Evolutionary conservation across 1,139 yeast species (phyloP), one percentile per base, ranked within the genome.

Genomic region (Sugiyamaella sp.): DNA sequence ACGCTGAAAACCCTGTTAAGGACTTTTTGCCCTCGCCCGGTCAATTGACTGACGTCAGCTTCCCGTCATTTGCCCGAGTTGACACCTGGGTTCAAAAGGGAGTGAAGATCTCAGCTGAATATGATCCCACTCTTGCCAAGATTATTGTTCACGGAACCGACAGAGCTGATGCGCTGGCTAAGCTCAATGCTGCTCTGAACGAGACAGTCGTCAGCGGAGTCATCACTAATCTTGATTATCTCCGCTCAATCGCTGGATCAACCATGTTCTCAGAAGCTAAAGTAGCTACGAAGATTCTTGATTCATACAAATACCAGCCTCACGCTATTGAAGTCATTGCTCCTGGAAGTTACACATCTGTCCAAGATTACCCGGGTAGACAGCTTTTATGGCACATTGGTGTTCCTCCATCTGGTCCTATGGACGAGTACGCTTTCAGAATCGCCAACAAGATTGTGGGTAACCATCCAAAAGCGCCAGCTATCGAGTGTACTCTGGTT

Each of bases 381-480:
- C 78, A 78, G 56, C 86, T 91, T 12, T 81, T 86, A 69, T 93
- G 98, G 98, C 80, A 85, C 67, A 77, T 74, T 55, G 99, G 99
- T 69, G 97, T 93, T 53, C 99, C 99, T 27, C 98, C 98, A 8
- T 89, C 97, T 37, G 99, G 99, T 46, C 97, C 98, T 59, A 93
- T 93, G 98, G 98, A 93, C 72, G 82, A 85, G 57, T 90, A 85
- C 64, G 84, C 97, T 1, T 91, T 90, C 75, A 80, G 97, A 67
- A 70, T 89, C 58, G 97, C 96, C 29, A 91, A 93, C 75, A 77
- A 87, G 68, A 82, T 89, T 66, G 97, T 93, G 51, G 97, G 97
- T 57, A 91, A 93, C 71, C 81, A 86, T 63, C 72, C 76, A 62
- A 75, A 79, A 45, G 86, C 96, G 14, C 96, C 98, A 10, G 97